Percentiles rank a stretch among this genome's conserved stretches.
Conservation (phyloP, 345 rosid species). For the Psidium guajava region DNA sequence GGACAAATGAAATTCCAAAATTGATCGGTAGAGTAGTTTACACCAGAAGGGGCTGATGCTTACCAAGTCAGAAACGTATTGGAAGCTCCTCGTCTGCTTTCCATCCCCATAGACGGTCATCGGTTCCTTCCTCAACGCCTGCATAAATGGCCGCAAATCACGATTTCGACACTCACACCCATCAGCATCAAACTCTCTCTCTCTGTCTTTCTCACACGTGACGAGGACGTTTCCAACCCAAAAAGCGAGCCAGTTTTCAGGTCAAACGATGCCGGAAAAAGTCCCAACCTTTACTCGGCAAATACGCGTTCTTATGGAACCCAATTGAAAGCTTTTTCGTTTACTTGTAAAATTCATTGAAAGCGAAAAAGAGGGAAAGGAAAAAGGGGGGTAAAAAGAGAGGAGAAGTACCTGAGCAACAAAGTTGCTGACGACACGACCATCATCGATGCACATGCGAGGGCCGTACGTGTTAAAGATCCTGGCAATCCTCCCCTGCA, state of each 20-base stretch:
- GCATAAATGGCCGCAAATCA: conserved; percentile 15
- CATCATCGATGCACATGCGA: conserved; percentile 97
- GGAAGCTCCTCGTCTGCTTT: conserved; percentile 99
- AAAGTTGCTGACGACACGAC: conserved; percentile 96
- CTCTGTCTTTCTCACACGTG: background rate
- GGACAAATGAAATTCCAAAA: background rate
- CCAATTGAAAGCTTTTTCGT: background rate
- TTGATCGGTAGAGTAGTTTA: background rate
- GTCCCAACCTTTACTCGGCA: background rate
- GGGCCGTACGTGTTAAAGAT: conserved; percentile 97
- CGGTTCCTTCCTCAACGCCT: conserved; percentile 96
- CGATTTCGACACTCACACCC: background rate
- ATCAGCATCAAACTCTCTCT: background rate
- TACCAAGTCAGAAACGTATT: conserved; percentile 96
- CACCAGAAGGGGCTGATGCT: background rate
- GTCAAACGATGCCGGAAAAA: background rate
- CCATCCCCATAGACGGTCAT: conserved; percentile 98
- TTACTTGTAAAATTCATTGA: background rate
- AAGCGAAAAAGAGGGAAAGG: background rate
- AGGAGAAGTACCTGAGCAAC: conserved; percentile 69
- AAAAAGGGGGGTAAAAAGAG: background rate
- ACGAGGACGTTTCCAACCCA: background rate
- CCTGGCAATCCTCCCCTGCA: conserved; percentile 92
- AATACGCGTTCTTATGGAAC: background rate
- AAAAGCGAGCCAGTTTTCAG: background rate